Base-by-base conservation (phyloP, 306 rosid genomes). In the cucumber (Cucumis sativus) region DNA sequence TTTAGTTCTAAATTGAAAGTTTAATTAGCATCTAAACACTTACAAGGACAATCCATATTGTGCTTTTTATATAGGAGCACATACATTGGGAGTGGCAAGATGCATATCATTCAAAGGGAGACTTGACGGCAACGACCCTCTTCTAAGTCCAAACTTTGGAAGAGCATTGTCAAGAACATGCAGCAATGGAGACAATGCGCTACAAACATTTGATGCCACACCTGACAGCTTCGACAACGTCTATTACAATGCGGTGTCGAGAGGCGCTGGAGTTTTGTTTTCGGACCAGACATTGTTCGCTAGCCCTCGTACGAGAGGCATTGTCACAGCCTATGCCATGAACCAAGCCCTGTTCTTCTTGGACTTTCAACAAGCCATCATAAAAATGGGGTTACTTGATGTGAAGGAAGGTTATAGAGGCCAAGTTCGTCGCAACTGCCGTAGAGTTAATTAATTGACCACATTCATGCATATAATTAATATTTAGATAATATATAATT, bases 31-130 rank as follows among this genome's bases (percentile, higher is more conserved):
- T 28, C 30, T 28, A 28, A 28, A 28, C 30, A 28, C 30, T 28
- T 28, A 28, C 30, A 28, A 1, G 1, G 30, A 28, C 1, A 28
- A 28, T 28, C 30, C 30, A 28, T 28, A 28, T 28, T 28, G 30
- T 28, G 30, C 1, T 28, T 28, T 28, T 28, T 28, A 28, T 28
- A 23, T 65, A 90, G 98, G 98, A 37, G 98, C 89, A 28, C 98
- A 91, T 68, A 89, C 98, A 8, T 55, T 93, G 43, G 98, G 98
- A 61, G 93, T 86, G 30, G 96, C 98, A 66, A 84, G 92, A 81
- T 93, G 98, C 79, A 37, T 86, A 4, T 86, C 93, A 0, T 93
- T 93, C 87, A 89, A 91, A 77, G 75, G 23, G 76, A 71, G 98
- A 63, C 58, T 93, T 23, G 55, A 28, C 35, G 47, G 45, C 15